Conservation (phyloP, 768 basidiomycete genomes). For the Rhodotorula toruloides region DNA sequence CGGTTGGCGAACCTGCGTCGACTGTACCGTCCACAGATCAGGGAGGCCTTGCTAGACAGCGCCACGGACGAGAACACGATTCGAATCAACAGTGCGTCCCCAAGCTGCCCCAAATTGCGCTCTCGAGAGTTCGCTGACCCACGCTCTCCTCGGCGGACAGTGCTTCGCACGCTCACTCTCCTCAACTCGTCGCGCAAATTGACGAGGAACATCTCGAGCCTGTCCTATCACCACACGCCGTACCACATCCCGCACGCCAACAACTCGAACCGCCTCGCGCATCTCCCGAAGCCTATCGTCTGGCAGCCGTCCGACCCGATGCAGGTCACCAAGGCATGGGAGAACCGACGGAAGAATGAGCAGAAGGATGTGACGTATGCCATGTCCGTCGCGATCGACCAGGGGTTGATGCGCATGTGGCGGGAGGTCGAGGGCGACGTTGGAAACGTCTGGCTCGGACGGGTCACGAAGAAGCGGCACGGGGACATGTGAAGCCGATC, state of each 20-base stretch:
- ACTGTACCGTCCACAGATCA: not conserved
- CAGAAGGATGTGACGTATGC: not conserved
- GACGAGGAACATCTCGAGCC: slow-evolving; percentile 9
- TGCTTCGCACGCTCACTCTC: slow-evolving; percentile 8
- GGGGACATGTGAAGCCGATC: not conserved
- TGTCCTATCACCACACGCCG: slow-evolving; percentile 26
- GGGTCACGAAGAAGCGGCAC: not conserved
- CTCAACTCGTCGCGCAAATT: slow-evolving; percentile 4
- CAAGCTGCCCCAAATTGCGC: too few species aligned
- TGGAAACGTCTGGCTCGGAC: slow-evolving; percentile 5
- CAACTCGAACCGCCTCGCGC: slow-evolving; percentile 17
- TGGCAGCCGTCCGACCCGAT: slow-evolving; percentile 20
- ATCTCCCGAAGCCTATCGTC: slow-evolving; percentile 8
- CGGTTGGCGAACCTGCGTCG: not conserved
- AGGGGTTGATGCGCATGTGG: not conserved
- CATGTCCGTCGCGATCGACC: not conserved
- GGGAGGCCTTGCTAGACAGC: not conserved
- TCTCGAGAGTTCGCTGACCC: not conserved
- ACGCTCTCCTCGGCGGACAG: not conserved
- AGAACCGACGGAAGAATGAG: slow-evolving; percentile 7
- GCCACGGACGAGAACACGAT: not conserved
- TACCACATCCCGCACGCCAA: not conserved
- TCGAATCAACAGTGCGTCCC: not conserved
- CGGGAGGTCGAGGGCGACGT: not conserved
- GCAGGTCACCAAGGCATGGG: not conserved